Evolutionary conservation across 257 asterid genomes (phyloP).

Genomic region (Solanum okadae): DNA sequence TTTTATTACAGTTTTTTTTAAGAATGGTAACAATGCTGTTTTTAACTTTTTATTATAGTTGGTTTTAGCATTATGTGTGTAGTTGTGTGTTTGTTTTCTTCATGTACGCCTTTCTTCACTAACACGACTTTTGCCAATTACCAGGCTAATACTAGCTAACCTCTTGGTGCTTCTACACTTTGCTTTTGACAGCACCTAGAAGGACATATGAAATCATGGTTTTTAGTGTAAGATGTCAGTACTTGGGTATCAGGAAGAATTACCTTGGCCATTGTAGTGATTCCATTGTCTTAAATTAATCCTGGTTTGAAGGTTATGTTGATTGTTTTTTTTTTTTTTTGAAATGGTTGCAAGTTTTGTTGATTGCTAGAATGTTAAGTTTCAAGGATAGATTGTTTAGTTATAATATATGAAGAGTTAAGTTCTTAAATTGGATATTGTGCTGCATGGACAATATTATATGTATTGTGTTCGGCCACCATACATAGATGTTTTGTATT

Average conservation of each 20-base stretch:
- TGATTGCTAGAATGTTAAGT: neutral
- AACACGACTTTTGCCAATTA: neutral
- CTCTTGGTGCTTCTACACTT: neutral
- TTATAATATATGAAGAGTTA: neutral
- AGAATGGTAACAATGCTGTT: neutral
- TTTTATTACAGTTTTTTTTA: neutral
- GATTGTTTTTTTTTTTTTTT: neutral
- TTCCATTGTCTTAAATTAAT: neutral
- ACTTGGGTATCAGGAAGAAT: neutral
- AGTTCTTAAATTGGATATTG: neutral
- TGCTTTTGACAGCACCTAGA: neutral
- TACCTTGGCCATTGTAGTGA: neutral
- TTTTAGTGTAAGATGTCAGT: neutral
- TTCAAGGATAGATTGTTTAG: neutral
- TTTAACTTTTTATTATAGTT: neutral
- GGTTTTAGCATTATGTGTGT: neutral
- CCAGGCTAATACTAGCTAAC: neutral
- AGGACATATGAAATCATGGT: neutral
- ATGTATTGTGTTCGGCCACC: neutral
- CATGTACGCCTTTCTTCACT: neutral
- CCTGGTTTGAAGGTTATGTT: neutral
- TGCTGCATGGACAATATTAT: neutral
- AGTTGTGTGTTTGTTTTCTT: neutral
- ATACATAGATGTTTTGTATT: neutral
- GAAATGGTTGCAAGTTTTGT: neutral